Evolutionary conservation across 768 basidiomycete species (phyloP).

Genomic region (Austroboletus festivus): DNA sequence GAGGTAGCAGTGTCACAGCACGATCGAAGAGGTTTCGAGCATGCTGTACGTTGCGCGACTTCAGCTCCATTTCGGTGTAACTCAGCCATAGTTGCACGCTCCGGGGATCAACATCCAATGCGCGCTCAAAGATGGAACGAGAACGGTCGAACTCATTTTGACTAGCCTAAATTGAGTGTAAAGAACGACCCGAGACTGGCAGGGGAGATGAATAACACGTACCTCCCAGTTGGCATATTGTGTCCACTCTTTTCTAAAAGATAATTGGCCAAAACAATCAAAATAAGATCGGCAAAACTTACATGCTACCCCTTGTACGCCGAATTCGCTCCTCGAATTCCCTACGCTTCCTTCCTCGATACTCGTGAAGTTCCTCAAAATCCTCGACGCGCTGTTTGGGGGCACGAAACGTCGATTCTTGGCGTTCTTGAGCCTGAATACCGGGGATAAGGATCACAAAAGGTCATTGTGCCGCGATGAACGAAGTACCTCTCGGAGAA

Average conservation of each 20-base stretch:
- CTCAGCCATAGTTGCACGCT: constrained; percentile 90
- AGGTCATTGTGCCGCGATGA: neutral
- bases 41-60: constrained; percentile 95
- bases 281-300: constrained; percentile 23
- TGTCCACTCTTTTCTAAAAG: constrained; percentile 75
- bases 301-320: constrained; percentile 80
- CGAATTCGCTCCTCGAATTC: constrained; percentile 91
- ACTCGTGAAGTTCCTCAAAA: constrained; percentile 88
- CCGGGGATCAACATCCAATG: constrained; percentile 90
- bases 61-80: constrained; percentile 97
- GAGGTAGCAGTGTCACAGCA: constrained; percentile 92
- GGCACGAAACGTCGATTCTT: constrained; percentile 87
- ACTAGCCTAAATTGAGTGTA: constrained; percentile 55
- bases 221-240: constrained; percentile 88
- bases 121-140: constrained; percentile 93
- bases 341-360: constrained; percentile 85
- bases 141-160: constrained; percentile 97
- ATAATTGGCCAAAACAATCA: constrained; percentile 1
- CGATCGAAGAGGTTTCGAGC: constrained; percentile 96
- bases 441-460: neutral
- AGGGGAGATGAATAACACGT: constrained; percentile 15
- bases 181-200: neutral
- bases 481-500: constrained; percentile 78
- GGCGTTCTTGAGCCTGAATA: constrained; percentile 88
- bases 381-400: constrained; percentile 96